Percentiles rank a stretch among this genome's conserved stretches.
Conservation (phyloP, 2,329 filamentous ascomycete genomes). For the Paecilomyces sp. region DNA sequence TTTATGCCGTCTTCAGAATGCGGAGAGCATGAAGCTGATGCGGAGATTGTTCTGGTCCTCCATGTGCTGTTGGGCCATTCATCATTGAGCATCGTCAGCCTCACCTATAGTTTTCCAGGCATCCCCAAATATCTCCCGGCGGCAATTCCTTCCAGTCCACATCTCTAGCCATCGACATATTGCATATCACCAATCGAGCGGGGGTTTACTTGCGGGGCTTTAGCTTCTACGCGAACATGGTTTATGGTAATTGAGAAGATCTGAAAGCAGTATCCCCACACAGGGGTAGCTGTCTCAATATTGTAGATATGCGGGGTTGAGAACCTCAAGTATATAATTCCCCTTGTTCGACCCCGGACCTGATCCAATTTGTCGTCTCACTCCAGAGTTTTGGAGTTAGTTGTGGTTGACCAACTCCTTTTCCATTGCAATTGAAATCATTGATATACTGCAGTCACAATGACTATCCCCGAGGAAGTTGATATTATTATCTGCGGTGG, state of each 20-base stretch:
- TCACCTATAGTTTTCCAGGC: not conserved
- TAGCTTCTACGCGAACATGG: not conserved
- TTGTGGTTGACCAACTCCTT: not conserved
- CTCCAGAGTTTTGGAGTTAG: not conserved
- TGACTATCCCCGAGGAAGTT: slow-evolving; percentile 67
- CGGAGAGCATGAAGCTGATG: not conserved
- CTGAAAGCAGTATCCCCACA: not conserved
- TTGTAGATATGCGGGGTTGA: not conserved
- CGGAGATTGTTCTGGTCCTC: not conserved
- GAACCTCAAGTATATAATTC: not conserved
- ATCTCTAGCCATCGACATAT: not conserved
- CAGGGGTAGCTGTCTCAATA: not conserved
- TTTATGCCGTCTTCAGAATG: not conserved
- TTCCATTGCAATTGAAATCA: not conserved
- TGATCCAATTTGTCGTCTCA: not conserved
- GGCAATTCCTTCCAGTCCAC: not conserved
- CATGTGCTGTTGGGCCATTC: not conserved
- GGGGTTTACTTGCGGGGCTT: not conserved
- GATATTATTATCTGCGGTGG: slow-evolving; percentile 77
- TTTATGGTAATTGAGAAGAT: not conserved
- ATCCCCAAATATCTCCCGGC: not conserved
- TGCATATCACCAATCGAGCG: not conserved
- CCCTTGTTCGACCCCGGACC: not conserved
- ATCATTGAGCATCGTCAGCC: not conserved
- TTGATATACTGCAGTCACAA: slow-evolving; percentile 16